Conservation (phyloP, 2,329 filamentous ascomycete species). For the Microdochium bolleyi region DNA sequence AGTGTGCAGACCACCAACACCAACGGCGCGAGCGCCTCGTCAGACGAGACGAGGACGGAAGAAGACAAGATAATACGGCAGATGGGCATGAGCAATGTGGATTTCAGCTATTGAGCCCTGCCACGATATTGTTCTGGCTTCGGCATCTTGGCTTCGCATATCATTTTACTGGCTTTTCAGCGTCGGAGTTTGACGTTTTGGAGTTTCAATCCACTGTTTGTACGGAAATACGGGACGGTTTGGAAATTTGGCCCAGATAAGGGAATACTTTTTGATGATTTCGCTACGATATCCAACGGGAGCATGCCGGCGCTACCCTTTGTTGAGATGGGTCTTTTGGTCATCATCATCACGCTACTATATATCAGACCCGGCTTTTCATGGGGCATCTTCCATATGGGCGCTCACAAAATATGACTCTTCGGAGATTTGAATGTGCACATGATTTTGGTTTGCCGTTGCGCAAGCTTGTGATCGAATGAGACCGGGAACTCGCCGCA, state of each 20-base stretch:
- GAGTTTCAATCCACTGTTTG: neutral
- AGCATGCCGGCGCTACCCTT: neutral
- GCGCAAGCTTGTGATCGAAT: no score
- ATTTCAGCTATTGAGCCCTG: conserved; percentile 50
- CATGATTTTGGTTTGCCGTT: no score
- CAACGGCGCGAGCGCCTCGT: conserved; percentile 12
- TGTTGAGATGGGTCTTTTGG: neutral
- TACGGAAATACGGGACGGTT: neutral
- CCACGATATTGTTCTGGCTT: conserved; percentile 5
- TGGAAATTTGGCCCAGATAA: neutral
- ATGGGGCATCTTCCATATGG: no score
- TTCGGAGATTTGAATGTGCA: no score
- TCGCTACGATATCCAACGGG: neutral
- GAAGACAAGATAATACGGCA: conserved; percentile 46
- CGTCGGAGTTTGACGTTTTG: conserved; percentile 5
- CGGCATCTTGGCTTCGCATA: neutral
- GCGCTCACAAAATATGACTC: no score
- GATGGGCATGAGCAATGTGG: conserved; percentile 44
- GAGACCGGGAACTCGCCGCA: no score
- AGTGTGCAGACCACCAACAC: conserved; percentile 28
- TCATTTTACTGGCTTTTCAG: conserved; percentile 1
- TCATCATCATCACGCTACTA: no score
- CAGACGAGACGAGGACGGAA: conserved; percentile 25
- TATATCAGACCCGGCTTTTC: no score
- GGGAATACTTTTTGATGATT: neutral